A percentile compares a stretch with the other conserved stretches of the same genome.
phyloP scores from a whole-genome alignment of 805 yeast genomes.

The Suhomyces sp. region DNA sequence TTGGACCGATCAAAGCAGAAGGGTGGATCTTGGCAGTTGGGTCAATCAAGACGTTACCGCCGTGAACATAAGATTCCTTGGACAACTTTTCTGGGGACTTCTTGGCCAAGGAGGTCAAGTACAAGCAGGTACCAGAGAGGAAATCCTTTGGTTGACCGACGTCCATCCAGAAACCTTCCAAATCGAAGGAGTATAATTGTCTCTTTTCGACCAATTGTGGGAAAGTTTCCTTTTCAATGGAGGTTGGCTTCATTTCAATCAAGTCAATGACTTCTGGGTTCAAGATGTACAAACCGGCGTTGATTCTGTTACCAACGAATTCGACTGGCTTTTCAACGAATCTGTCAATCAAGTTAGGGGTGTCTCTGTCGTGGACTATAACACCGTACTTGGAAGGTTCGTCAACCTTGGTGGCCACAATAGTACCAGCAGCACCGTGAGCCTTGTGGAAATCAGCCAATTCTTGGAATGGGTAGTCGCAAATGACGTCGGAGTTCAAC shows the following conservation, averaged over 20 bases:
- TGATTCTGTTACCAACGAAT: slow-evolving; percentile 99
- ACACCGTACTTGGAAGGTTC: slow-evolving; percentile 99
- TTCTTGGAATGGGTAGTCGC: slow-evolving; percentile 96
- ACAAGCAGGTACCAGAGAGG: slow-evolving; percentile 91
- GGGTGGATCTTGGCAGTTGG: slow-evolving; percentile 92
- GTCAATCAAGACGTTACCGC: slow-evolving; percentile 92
- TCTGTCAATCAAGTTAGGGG: slow-evolving; percentile 94
- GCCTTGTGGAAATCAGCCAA: slow-evolving; percentile 88
- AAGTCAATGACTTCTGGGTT: slow-evolving; percentile 97
- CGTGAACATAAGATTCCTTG: slow-evolving; percentile 69
- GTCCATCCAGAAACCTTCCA: slow-evolving; percentile 99
- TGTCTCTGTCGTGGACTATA: slow-evolving; percentile 94
- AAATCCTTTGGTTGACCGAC: slow-evolving; percentile 99
- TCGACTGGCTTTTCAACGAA: slow-evolving; percentile 99
- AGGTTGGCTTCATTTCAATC: slow-evolving; percentile 97
- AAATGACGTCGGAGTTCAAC: slow-evolving; percentile 95
- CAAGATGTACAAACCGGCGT: slow-evolving; percentile 97
- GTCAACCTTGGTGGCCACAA: slow-evolving; percentile 98
- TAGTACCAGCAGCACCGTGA: slow-evolving; percentile 97
- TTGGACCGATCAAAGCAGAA: slow-evolving; percentile 95
- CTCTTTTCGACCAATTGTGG: slow-evolving; percentile 89
- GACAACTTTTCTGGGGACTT: slow-evolving; percentile 70
- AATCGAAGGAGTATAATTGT: slow-evolving; percentile 88
- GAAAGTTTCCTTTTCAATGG: slow-evolving; percentile 99
- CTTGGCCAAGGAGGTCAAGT: slow-evolving; percentile 82